Conservation (phyloP, 345 rosid species). For the Brassica cretica region DNA sequence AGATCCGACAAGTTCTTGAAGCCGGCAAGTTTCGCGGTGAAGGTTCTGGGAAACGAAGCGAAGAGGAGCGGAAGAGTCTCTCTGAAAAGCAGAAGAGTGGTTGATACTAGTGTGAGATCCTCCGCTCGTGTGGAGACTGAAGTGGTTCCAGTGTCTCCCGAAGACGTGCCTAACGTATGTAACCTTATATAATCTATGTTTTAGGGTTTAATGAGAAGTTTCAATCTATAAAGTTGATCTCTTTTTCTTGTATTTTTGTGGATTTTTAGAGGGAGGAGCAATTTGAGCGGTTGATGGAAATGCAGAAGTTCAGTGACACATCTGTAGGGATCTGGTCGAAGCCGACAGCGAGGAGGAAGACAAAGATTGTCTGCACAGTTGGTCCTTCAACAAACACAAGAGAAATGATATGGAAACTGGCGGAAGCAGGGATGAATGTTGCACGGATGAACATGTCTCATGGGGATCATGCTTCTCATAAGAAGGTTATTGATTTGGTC, state of each 20-base stretch:
- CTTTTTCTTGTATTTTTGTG: neutral
- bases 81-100: slow-evolving; percentile 40
- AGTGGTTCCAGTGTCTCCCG: slow-evolving; percentile 72
- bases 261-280: slow-evolving; percentile 54
- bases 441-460: slow-evolving; percentile 98
- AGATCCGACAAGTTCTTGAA: slow-evolving; percentile 50
- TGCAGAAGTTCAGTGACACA: slow-evolving; percentile 61
- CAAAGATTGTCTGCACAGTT: slow-evolving; percentile 95
- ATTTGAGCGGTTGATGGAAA: slow-evolving; percentile 47
- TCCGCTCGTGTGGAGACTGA: slow-evolving; percentile 55
- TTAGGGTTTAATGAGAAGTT: no score
- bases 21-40: slow-evolving; percentile 54
- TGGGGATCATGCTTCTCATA: slow-evolving; percentile 96
- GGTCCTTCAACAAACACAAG: slow-evolving; percentile 91
- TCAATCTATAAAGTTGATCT: neutral
- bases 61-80: slow-evolving; percentile 33
- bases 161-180: slow-evolving; percentile 58
- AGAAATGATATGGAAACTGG: slow-evolving; percentile 99
- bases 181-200: neutral
- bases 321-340: slow-evolving; percentile 81
- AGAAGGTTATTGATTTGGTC: slow-evolving; percentile 96
- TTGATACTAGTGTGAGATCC: slow-evolving; percentile 53
- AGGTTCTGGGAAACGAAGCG: slow-evolving; percentile 40
- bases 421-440: slow-evolving; percentile 98
- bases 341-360: slow-evolving; percentile 81